These are phyloP conservation scores for Kuraishia piskuri DNA, from an alignment of 805 yeast genomes.

Conservation along the genomic window DNA sequence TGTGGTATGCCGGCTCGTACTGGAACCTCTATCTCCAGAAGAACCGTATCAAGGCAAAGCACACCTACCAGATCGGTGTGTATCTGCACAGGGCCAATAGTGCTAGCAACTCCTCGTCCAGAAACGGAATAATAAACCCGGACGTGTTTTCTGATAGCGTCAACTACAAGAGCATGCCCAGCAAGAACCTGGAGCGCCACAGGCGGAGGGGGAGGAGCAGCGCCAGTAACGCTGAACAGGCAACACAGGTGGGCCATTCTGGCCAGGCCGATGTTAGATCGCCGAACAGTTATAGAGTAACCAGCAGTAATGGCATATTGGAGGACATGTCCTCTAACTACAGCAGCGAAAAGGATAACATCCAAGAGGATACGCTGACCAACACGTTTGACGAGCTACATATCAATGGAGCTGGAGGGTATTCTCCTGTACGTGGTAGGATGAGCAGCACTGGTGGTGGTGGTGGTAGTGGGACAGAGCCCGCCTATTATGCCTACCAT, in stretches of 20 bases:
- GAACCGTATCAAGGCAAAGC: slow-evolving; percentile 26
- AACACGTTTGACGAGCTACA: background rate
- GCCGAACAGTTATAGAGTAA: too few species aligned
- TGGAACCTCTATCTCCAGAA: slow-evolving; percentile 51
- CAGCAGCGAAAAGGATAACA: slow-evolving; percentile 14
- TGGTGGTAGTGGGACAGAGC: too few species aligned
- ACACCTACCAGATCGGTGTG: slow-evolving; percentile 44
- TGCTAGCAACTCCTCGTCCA: slow-evolving; percentile 24
- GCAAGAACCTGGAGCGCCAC: slow-evolving; percentile 2
- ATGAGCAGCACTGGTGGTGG: background rate
- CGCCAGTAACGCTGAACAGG: too few species aligned
- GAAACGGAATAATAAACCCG: slow-evolving; percentile 29
- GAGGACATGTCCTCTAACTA: background rate
- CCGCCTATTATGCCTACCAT: background rate
- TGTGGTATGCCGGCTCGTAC: slow-evolving; percentile 56
- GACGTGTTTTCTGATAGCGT: slow-evolving; percentile 23
- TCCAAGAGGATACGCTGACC: slow-evolving; percentile 15
- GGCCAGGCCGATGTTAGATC: too few species aligned
- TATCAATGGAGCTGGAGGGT: background rate
- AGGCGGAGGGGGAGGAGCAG: background rate
- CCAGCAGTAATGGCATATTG: background rate
- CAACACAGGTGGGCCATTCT: background rate
- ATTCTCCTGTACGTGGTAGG: background rate
- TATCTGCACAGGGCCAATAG: slow-evolving; percentile 41
- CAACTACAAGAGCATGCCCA: slow-evolving; percentile 18